These are phyloP conservation scores for Pyrrhoderma noxium DNA, from an alignment of 1,284 basidiomycete species.

Conservation along the genomic window DNA sequence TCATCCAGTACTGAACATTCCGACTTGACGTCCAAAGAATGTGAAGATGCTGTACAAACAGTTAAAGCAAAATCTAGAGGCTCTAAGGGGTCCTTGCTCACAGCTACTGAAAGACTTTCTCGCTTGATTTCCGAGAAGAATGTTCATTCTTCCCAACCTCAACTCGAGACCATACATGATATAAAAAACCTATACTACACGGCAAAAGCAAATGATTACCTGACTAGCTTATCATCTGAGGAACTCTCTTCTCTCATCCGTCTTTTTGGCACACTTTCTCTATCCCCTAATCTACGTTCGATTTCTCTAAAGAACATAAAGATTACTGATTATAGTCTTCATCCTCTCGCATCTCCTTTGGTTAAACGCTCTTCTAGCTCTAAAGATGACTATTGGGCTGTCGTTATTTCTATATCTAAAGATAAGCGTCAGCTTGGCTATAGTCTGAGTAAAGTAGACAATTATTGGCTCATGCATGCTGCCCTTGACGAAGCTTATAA, in stretches of 20 bases:
- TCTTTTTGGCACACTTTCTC: constrained; percentile 39
- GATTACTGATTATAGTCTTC: constrained; percentile 20
- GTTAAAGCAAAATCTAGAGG: neutral
- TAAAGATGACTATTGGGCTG: constrained; percentile 28
- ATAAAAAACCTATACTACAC: constrained; percentile 33
- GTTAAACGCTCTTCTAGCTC: constrained; percentile 18
- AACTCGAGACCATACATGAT: constrained; percentile 24
- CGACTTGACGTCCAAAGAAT: neutral
- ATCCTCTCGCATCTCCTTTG: constrained; percentile 25
- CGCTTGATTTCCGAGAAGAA: constrained; percentile 26
- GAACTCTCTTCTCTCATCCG: constrained; percentile 33
- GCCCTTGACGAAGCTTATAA: constrained; percentile 22
- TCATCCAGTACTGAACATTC: neutral
- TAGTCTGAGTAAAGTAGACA: constrained; percentile 28
- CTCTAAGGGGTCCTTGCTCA: constrained; percentile 1
- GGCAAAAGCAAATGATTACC: constrained; percentile 24
- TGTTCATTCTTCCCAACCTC: constrained; percentile 20
- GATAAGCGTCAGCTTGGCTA: constrained; percentile 27
- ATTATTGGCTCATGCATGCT: constrained; percentile 37
- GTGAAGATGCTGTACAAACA: neutral
- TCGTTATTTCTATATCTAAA: constrained; percentile 24
- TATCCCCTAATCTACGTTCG: constrained; percentile 18
- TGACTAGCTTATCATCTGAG: constrained; percentile 25
- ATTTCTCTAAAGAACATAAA: neutral
- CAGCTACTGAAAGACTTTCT: constrained; percentile 24